These are phyloP conservation scores for Sarocladium strictum DNA, from an alignment of 2,329 filamentous ascomycete genomes.

Conservation along the genomic window DNA sequence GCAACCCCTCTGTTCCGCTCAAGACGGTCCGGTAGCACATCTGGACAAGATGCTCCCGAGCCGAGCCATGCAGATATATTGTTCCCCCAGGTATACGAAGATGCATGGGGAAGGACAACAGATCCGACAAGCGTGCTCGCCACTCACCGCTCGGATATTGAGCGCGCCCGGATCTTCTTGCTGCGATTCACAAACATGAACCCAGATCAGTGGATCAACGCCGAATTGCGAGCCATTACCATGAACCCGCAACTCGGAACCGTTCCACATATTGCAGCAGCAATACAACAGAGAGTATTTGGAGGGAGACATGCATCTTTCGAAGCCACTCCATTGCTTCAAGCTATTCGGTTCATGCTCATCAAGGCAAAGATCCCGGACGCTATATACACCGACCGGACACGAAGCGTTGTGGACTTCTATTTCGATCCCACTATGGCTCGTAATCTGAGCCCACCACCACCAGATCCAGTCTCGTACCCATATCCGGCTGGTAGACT, in stretches of 20 bases:
- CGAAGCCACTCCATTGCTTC: constrained; percentile 22
- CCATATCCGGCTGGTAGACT: constrained; percentile 22
- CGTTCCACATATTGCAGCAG: constrained; percentile 21
- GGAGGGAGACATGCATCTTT: constrained; percentile 24
- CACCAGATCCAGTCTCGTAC: constrained; percentile 19
- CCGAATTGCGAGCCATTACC: constrained; percentile 23
- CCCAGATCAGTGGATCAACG: constrained; percentile 16
- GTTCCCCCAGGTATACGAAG: constrained; percentile 10
- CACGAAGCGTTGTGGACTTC: constrained; percentile 24
- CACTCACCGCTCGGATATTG: constrained; percentile 10
- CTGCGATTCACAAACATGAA: constrained; percentile 21
- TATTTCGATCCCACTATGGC: constrained; percentile 29
- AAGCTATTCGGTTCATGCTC: constrained; percentile 28
- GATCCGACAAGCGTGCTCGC: background rate
- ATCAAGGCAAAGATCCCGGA: constrained; percentile 22
- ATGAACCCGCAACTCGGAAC: constrained; percentile 18
- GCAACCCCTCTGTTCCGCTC: constrained; percentile 1
- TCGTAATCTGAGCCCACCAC: constrained; percentile 19
- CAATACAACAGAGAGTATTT: constrained; percentile 22
- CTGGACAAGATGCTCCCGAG: background rate
- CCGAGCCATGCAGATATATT: constrained; percentile 3
- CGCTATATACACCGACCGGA: constrained; percentile 11
- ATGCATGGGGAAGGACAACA: constrained; percentile 7
- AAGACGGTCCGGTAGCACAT: background rate
- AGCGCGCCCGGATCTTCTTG: constrained; percentile 24